Evolutionary conservation across 2,329 filamentous ascomycete species (phyloP), one percentile per base, ranked within the genome.

Genomic region (Emergomyces orientalis): DNA sequence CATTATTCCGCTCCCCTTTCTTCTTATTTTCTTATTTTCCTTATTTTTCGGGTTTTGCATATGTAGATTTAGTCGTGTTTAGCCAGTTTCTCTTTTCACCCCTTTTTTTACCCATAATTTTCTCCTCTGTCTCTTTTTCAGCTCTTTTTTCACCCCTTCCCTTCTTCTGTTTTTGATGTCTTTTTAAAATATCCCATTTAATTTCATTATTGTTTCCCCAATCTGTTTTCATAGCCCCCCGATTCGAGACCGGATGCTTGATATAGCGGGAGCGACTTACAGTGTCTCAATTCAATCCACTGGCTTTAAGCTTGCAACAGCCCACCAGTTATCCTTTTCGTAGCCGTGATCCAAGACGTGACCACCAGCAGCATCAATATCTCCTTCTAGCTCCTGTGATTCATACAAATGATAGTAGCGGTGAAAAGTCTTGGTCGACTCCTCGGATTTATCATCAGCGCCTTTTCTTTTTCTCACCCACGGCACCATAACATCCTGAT

Each of bases 251-350:
- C 13, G 34, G 11, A 57, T 59, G 57, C 39, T 59, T 59, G 25
- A 47, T 7, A 47, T 47, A 59, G 22, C 30, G 39, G 59, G 58
- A 49, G 30, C 43, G 39, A 45, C 34, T 22, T 65, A 37, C 5
- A 30, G 45, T n/a, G 2, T 63, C 41, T 62, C 47, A 62, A 37
- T 58, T 25, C 47, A 63, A 51, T 52, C 27, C 47, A 51, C 57
- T 27, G 63, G 56, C 19, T 62, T 51, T 62, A 76, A 72, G 65
- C 75, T 74, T 63, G 80, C 83, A 72, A 96, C 87, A 61, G 87
- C 91, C 93, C 93, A 99, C 94, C 94, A 97, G 77, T 99, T 99
- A 73, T 97, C 94, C 78, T 87, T 92, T 73, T 99, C 94, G 76
- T 97, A 99, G 41, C 94, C 94, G 64, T 85, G 86, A 67, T 90